A percentile compares a stretch with the other conserved stretches of the same genome.
These are phyloP conservation scores for Silene uniflora DNA, from an alignment of 148 eudicot species.

Conservation along the genomic window DNA sequence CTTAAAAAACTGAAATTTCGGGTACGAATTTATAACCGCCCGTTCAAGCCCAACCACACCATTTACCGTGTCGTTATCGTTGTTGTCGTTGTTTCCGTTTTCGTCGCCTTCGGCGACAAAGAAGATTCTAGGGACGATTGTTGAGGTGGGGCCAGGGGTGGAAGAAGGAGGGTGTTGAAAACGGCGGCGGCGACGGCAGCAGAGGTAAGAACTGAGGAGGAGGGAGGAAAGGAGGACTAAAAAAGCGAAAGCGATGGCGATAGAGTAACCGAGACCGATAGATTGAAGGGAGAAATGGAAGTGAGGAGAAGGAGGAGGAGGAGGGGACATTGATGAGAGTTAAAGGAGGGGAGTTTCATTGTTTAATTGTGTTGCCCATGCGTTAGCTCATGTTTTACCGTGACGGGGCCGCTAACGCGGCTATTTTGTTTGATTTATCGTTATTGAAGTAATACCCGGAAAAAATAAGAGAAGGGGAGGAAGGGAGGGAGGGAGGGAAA, in stretches of 20 bases:
- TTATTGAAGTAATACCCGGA: no score
- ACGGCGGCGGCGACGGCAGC: conserved; percentile 43
- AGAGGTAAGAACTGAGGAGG: conserved; percentile 69
- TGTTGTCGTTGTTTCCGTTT: conserved; percentile 27
- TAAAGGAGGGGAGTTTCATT: conserved; percentile 17
- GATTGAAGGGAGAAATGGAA: conserved; percentile 29
- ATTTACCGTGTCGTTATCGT: not conserved
- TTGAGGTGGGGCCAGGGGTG: conserved; percentile 17
- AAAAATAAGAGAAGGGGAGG: no score
- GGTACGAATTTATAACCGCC: conserved; percentile 71
- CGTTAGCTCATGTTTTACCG: no score
- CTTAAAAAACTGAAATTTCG: conserved; percentile 49
- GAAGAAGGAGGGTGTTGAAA: not conserved
- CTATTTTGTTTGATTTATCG: no score
- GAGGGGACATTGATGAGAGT: conserved; percentile 22
- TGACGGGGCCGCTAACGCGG: no score
- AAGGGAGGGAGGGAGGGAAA: not conserved
- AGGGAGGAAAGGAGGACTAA: conserved; percentile 69
- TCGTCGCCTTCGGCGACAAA: conserved; percentile 70
- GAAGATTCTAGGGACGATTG: conserved; percentile 64
- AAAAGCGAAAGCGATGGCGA: conserved; percentile 75
- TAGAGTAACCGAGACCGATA: conserved; percentile 75
- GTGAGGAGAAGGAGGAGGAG: conserved; percentile 30
- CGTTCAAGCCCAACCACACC: conserved; percentile 65
- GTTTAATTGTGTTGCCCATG: no score